Evolutionary conservation across 768 basidiomycete species (phyloP).

Genomic region (Auriscalpium vulgare): DNA sequence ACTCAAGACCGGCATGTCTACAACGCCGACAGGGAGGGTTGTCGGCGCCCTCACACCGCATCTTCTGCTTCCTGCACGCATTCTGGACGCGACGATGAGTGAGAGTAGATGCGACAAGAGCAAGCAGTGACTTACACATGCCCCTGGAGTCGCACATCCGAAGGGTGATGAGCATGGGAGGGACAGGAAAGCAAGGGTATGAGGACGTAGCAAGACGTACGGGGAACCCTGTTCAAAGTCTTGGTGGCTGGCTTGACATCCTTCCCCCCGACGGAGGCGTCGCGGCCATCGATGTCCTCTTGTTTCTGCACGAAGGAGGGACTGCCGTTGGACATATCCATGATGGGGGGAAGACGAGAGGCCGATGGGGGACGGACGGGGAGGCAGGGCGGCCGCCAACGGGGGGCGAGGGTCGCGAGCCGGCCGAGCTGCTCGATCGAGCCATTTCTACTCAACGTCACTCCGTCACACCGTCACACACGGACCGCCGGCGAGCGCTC

Average conservation of each 20-base stretch:
- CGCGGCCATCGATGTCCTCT: conserved; percentile 47
- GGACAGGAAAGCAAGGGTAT: conserved; percentile 12
- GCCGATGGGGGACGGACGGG: background rate
- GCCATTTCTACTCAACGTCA: too few species aligned
- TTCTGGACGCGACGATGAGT: conserved; percentile 43
- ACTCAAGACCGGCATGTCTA: conserved; percentile 81
- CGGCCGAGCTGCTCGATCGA: too few species aligned
- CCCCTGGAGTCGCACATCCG: conserved; percentile 40
- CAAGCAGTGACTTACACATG: conserved; percentile 49
- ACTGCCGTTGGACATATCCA: conserved; percentile 16
- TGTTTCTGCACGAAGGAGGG: conserved; percentile 44
- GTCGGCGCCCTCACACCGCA: conserved; percentile 95
- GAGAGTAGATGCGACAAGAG: conserved; percentile 1
- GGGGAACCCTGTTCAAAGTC: conserved; percentile 80
- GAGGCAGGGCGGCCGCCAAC: background rate
- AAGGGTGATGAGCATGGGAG: conserved; percentile 11
- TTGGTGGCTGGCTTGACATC: conserved; percentile 68
- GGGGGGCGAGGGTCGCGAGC: too few species aligned
- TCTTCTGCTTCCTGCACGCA: conserved; percentile 94
- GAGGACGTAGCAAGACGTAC: conserved; percentile 38
- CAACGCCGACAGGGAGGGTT: conserved; percentile 96
- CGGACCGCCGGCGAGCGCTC: background rate
- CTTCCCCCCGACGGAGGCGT: conserved; percentile 33
- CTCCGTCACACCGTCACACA: too few species aligned
- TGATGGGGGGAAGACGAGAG: background rate